These are phyloP conservation scores for Bipolaris victoriae DNA, from an alignment of 2,329 filamentous ascomycete genomes.

Conservation along the genomic window DNA sequence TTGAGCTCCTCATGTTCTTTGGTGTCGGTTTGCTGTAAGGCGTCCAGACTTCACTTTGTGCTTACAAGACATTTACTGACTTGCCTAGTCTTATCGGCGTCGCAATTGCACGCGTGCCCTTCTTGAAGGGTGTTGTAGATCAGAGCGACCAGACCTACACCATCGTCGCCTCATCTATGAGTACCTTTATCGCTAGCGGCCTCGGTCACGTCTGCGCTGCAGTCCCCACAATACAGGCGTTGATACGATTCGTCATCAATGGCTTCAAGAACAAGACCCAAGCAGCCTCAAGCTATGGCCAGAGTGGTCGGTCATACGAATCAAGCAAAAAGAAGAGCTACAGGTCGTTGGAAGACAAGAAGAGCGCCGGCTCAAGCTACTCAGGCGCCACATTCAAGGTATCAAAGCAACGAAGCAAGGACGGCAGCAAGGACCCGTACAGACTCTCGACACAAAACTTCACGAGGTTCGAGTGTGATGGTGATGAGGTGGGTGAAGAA, in stretches of 20 bases:
- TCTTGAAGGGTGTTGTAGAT: conserved; percentile 7
- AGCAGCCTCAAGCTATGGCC: not conserved
- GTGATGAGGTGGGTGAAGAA: not conserved
- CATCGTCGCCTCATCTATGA: conserved; percentile 5
- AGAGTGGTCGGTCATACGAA: not conserved
- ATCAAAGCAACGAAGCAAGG: not conserved
- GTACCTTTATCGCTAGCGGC: conserved; percentile 2
- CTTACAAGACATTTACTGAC: not conserved
- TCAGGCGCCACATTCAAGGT: not conserved
- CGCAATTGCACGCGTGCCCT: conserved; percentile 3
- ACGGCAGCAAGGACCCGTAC: not conserved
- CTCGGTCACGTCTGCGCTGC: conserved; percentile 8
- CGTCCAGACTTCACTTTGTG: not conserved
- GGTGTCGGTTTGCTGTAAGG: conserved; percentile 4
- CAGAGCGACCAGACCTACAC: conserved; percentile 9
- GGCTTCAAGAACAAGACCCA: conserved; percentile 4
- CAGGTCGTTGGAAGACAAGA: conserved; percentile 6
- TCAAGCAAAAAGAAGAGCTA: conserved; percentile 6
- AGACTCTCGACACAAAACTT: not conserved
- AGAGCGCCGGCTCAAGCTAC: conserved; percentile 1
- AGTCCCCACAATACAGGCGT: conserved; percentile 2
- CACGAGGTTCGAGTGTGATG: not conserved
- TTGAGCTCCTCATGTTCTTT: conserved; percentile 5
- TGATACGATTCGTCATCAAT: conserved; percentile 3
- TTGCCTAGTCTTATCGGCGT: conserved; percentile 1